Conservation (phyloP, 306 rosid species). For the Gillenia trifoliata region DNA sequence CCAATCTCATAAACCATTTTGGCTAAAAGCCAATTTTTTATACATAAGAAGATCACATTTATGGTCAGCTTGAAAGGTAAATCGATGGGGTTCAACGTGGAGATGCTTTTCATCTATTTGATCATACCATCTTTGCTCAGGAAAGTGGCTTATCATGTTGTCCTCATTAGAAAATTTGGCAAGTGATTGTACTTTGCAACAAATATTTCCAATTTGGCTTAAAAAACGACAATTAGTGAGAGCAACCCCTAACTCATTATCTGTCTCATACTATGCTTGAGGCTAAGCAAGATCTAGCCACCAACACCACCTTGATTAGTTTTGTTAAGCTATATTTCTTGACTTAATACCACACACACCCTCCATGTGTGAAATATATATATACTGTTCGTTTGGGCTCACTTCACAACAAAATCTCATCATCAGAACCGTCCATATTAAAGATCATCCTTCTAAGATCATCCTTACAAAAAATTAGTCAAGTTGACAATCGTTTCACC, state of each 20-base stretch:
- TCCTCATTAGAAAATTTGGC: conserved; percentile 21
- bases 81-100: neutral
- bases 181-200: conserved; percentile 36
- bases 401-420: too few species aligned
- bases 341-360: neutral
- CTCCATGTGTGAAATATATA: too few species aligned
- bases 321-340: conserved; percentile 27
- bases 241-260: conserved; percentile 37
- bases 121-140: neutral
- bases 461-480: too few species aligned
- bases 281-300: conserved; percentile 33
- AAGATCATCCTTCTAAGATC: too few species aligned
- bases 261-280: conserved; percentile 31
- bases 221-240: conserved; percentile 34
- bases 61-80: conserved; percentile 13
- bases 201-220: conserved; percentile 33
- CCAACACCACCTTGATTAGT: conserved; percentile 38
- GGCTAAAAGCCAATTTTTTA: too few species aligned
- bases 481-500: too few species aligned
- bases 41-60: neutral
- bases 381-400: too few species aligned
- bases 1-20: too few species aligned
- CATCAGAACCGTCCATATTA: too few species aligned
- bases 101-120: neutral
- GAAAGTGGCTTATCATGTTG: conserved; percentile 27